Evolutionary conservation across 2,329 filamentous ascomycete species (phyloP), one percentile per base, ranked within the genome.

Genomic region (Cladophialophora carrionii): DNA sequence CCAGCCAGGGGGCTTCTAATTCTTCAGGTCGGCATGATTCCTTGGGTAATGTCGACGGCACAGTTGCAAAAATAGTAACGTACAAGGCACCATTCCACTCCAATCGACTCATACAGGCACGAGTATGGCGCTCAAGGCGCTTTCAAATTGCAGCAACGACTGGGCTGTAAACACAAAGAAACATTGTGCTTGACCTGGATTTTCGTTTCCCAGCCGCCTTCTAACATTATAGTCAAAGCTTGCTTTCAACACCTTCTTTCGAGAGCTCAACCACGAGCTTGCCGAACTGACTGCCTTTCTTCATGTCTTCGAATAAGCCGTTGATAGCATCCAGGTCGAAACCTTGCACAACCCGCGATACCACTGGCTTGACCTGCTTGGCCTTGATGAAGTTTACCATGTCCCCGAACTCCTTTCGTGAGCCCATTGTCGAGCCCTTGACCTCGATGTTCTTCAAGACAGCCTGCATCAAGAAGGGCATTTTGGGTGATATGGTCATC

Each of bases 401-500:
- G 24, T 95, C 91, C n/a, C 82, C 82, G 74, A 97, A 98, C 78
- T 98, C 95, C 74, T 86, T 88, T 52, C 90, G 84, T 31, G 91
- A 96, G 0, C 94, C 94, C 93, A 98, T 96, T 0, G 93, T 97
- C 14, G 86, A 88, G 20, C 95, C 94, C 56, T 85, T 85, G 31
- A 98, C 83, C 71, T 98, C 94, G 60, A 97, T 85, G 73, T 98
- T 96, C 77, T 89, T 90, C 66, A 98, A 78, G 14, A 95, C 90
- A 0, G 92, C 92, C 66, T 82, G 78, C 90, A 97, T 96, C 12
- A 86, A 73, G 84, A 91, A 97, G 58, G 91, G 87, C 88, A 96
- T 94, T 79, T 89, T 91, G 1, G 94, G 93, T 0, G 83, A 81
- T 2, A 90, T 80, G 0, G 94, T 98, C 94, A 98, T 97, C 66